phyloP scores from a whole-genome alignment of 352 stramenopile species.

The Pythium insidiosum region DNA sequence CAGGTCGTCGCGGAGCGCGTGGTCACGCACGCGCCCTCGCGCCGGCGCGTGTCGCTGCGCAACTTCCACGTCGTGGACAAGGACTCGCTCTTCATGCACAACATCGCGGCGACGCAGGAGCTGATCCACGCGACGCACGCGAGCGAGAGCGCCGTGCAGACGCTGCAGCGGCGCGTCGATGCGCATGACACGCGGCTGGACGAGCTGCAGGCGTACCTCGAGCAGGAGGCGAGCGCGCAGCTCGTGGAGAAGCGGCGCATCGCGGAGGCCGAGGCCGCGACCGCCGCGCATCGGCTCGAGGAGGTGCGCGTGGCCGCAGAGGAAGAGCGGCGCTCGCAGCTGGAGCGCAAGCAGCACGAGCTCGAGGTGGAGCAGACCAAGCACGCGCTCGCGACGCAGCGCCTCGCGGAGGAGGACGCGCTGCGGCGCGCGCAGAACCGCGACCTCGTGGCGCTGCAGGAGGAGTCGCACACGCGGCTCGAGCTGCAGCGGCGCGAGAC shows the following conservation, averaged over 20 bases:
- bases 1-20: slow-evolving; percentile 53
- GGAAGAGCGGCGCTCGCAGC: slow-evolving; percentile 51
- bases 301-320: no score
- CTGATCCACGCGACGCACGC: slow-evolving; percentile 35
- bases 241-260: slow-evolving; percentile 56
- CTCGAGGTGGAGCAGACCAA: no score
- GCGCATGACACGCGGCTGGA: slow-evolving; percentile 26
- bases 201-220: slow-evolving; percentile 41
- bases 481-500: no score
- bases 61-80: no score
- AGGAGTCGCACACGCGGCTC: no score
- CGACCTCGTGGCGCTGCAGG: no score
- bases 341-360: no score
- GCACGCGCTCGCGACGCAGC: no score
- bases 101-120: slow-evolving; percentile 84
- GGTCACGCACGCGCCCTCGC: slow-evolving; percentile 34
- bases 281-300: no score
- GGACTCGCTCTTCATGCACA: no score
- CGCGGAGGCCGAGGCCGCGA: slow-evolving; percentile 24
- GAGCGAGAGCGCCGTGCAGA: slow-evolving; percentile 24
- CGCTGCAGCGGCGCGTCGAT: slow-evolving; percentile 12
- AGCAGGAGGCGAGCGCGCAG: slow-evolving; percentile 55
- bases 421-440: no score
- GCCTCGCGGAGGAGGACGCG: no score
- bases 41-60: slow-evolving; percentile 63